Evolutionary conservation across 805 yeast genomes (phyloP).

Genomic region (Yarrowia hollandica): DNA sequence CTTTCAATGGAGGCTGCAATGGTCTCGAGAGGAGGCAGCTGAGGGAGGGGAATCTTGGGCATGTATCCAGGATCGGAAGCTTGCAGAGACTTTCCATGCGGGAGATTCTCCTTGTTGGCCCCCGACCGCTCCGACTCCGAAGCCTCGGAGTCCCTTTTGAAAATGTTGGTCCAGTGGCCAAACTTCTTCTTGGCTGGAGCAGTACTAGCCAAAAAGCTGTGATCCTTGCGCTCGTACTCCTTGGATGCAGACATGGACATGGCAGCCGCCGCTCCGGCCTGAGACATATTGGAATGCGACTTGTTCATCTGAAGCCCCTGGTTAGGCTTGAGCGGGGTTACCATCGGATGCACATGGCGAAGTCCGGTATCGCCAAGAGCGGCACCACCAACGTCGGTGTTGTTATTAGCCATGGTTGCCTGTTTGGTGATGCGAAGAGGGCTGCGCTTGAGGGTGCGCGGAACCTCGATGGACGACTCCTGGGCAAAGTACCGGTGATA

Average conservation of each 20-base stretch:
- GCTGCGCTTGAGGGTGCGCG: conserved; percentile 27
- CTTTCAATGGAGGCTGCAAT: conserved; percentile 11
- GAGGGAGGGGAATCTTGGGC: conserved; percentile 18
- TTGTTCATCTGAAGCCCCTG: conserved; percentile 3
- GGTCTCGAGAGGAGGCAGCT: conserved; percentile 10
- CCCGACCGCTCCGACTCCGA: background rate
- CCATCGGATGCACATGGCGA: background rate
- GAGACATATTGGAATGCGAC: background rate
- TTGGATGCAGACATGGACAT: conserved; percentile 2
- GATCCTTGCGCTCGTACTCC: background rate
- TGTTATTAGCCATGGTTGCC: background rate
- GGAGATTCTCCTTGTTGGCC: conserved; percentile 12
- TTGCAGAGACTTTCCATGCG: background rate
- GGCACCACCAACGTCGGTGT: background rate
- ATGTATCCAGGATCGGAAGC: background rate
- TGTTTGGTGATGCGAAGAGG: conserved; percentile 24
- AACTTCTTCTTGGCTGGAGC: conserved; percentile 17
- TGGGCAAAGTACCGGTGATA: conserved; percentile 11
- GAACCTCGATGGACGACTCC: conserved; percentile 7
- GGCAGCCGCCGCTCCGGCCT: background rate
- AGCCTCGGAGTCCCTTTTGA: conserved; percentile 1
- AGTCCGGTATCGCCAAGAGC: background rate
- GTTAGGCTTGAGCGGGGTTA: background rate
- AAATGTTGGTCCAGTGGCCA: conserved; percentile 21
- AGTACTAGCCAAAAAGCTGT: background rate